Base-by-base conservation (phyloP, 2,329 filamentous ascomycete genomes). In the Tolypocladium endophyticum region DNA sequence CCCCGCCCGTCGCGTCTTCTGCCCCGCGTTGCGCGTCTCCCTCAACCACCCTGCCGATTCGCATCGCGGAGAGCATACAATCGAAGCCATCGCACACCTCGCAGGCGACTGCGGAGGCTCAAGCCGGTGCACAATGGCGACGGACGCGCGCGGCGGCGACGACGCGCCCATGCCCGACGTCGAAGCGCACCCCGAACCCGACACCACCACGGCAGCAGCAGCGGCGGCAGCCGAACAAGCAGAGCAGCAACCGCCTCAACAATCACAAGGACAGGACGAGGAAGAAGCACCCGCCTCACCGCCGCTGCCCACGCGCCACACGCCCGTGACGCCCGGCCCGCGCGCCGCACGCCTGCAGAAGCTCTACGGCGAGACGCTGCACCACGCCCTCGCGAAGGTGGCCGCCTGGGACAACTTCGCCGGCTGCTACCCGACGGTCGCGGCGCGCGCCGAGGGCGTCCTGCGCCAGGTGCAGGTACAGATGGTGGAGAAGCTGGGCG, bases 341-440 rank as follows among this genome's bases (percentile, higher is more conserved):
- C 82, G 84, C 64, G 85, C 85, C 2, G 66, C 73, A 35, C 78
- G 80, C 53, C 78, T 87, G 60, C 77, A 79, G 58, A 73, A 79
- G 58, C 74, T 85, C 39, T 85, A 84, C 68, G 74, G 76, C 58
- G 72, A 76, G 60, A 78, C 79, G 35, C 77, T 87, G 30, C 64
- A 71, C 54, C 79, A 78, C 64, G 86, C 84, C 2, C 76, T 87
- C 38, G 74, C 70, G 64, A 80, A 81, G 67, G 75, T 87, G 59
- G 77, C 73, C 63, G 77, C 73, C 63, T 83, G 79, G 73, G 76
- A 80, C 56, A 83, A 83, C 69, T 81, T 87, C 65, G 79, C 79
- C 2, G 75, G 79, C 2, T 87, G 85, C 72, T 87, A 85, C 69
- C 84, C 85, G 52, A 84, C 80, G 25, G 75, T 86, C n/a, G 78